A percentile compares a stretch with the other conserved stretches of the same genome.
These are phyloP conservation scores for Beauveria asiatica DNA, from an alignment of 2,329 filamentous ascomycete genomes.

Conservation along the genomic window DNA sequence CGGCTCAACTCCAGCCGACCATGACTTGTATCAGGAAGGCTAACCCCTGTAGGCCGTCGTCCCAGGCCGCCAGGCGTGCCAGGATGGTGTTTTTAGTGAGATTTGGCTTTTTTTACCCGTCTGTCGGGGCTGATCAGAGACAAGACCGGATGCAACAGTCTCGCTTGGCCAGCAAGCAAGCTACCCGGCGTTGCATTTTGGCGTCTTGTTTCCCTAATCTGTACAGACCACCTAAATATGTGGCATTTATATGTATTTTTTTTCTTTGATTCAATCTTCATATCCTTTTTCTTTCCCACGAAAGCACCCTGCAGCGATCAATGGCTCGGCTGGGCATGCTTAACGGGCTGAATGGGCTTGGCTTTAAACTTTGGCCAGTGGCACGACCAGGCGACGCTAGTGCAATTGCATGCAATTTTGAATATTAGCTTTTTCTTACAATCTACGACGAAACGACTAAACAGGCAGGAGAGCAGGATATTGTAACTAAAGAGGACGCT, in stretches of 20 bases:
- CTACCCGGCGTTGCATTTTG: background rate
- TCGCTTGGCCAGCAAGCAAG: background rate
- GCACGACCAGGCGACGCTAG: background rate
- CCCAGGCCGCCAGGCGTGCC: background rate
- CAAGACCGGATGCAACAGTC: background rate
- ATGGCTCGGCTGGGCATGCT: background rate
- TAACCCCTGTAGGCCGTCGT: background rate
- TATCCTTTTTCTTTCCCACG: background rate
- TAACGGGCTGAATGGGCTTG: background rate
- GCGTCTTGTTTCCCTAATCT: background rate
- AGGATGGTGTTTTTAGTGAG: no score
- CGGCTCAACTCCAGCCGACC: background rate
- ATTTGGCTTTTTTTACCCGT: no score
- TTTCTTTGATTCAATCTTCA: no score
- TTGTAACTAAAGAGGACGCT: no score
- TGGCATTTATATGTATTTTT: background rate
- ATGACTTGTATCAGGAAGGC: background rate
- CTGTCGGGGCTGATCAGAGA: background rate
- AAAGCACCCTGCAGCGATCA: background rate
- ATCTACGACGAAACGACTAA: no score
- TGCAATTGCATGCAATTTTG: background rate
- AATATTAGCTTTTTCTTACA: background rate
- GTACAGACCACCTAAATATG: no score
- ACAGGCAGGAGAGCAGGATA: no score
- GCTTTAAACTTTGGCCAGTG: background rate